Percentiles rank a stretch among this genome's conserved stretches.
These are phyloP conservation scores for Hyphopichia pseudoburtonii DNA, from an alignment of 1,139 yeast genomes.

Conservation along the genomic window DNA sequence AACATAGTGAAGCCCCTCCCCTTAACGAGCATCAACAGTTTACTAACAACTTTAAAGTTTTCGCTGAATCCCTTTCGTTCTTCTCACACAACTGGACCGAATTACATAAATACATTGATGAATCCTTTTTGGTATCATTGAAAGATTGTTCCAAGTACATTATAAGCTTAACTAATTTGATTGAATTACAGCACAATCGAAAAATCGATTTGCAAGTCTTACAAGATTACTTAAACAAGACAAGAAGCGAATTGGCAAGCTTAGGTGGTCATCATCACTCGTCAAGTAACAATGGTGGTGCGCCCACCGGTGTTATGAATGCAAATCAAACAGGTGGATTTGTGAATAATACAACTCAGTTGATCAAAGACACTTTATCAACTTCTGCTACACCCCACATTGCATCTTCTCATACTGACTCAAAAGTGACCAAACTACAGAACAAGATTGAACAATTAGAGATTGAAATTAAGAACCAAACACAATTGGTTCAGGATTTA, in stretches of 20 bases:
- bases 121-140: constrained; percentile 76
- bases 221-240: constrained; percentile 71
- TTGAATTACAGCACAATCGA: constrained; percentile 87
- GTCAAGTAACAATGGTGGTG: constrained; percentile 17
- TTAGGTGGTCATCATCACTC: constrained; percentile 50
- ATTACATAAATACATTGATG: constrained; percentile 65
- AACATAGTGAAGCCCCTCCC: constrained; percentile 14
- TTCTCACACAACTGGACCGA: constrained; percentile 42
- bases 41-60: constrained; percentile 36
- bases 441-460: constrained; percentile 36
- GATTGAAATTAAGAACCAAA: constrained; percentile 58
- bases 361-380: constrained; percentile 46
- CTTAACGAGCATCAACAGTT: constrained; percentile 9
- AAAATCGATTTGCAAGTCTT: constrained; percentile 88
- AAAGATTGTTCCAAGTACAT: constrained; percentile 89
- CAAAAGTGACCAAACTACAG: constrained; percentile 34
- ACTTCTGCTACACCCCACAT: constrained; percentile 45
- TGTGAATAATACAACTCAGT: constrained; percentile 45
- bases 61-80: constrained; percentile 51
- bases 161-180: constrained; percentile 67
- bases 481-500: constrained; percentile 47
- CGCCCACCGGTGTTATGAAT: constrained; percentile 36
- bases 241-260: constrained; percentile 63
- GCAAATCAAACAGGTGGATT: constrained; percentile 28
- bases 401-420: constrained; percentile 40